phyloP scores from a whole-genome alignment of 2,329 filamentous ascomycete species.

The Neocucurbitaria cava region DNA sequence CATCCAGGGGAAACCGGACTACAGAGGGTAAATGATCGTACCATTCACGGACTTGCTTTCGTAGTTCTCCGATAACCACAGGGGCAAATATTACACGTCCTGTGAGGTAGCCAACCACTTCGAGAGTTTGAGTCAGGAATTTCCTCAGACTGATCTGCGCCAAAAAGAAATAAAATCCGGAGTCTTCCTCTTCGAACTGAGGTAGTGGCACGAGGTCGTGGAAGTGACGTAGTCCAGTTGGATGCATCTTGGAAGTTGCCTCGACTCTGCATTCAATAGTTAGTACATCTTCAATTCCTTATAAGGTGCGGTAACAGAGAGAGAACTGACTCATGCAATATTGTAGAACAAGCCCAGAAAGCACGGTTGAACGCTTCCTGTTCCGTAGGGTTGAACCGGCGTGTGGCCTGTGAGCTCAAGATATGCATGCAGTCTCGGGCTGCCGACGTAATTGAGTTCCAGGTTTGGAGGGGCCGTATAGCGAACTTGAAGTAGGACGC shows the following conservation, averaged over 20 bases:
- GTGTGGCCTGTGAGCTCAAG: constrained; percentile 22
- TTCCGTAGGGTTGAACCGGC: constrained; percentile 22
- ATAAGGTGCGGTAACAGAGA: background rate
- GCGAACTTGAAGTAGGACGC: constrained; percentile 37
- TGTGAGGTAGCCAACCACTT: constrained; percentile 37
- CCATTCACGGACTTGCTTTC: constrained; percentile 36
- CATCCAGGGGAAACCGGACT: constrained; percentile 31
- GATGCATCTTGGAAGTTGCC: constrained; percentile 39
- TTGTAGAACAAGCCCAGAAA: constrained; percentile 36
- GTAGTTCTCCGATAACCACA: constrained; percentile 30
- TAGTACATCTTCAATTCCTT: background rate
- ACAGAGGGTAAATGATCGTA: constrained; percentile 33
- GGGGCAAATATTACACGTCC: constrained; percentile 36
- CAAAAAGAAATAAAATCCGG: constrained; percentile 36
- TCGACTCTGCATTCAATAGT: constrained; percentile 18
- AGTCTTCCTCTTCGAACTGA: constrained; percentile 35
- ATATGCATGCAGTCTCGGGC: constrained; percentile 37
- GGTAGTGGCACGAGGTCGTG: constrained; percentile 39
- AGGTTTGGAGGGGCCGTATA: constrained; percentile 31
- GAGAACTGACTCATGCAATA: constrained; percentile 26
- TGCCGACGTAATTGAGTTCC: constrained; percentile 34
- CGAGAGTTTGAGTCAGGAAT: constrained; percentile 33
- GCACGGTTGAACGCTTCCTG: constrained; percentile 35
- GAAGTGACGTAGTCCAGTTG: constrained; percentile 36
- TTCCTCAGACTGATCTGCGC: constrained; percentile 38